phyloP scores from a whole-genome alignment of 768 basidiomycete species.

The Mycena vulgaris region DNA sequence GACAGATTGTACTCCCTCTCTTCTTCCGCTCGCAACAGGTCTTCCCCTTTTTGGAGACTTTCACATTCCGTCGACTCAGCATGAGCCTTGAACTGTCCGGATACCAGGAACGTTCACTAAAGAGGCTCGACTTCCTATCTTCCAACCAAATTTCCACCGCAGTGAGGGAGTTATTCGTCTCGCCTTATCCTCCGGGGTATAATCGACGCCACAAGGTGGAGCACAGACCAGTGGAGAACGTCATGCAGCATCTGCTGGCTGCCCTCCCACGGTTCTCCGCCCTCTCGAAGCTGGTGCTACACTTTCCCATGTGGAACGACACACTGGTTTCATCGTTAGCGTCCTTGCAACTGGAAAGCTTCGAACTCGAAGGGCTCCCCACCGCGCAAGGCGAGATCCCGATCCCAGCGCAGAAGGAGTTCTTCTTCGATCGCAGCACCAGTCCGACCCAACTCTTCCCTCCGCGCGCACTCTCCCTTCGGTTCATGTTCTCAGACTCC shows the following conservation, averaged over 20 bases:
- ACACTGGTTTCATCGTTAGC: conserved; percentile 6
- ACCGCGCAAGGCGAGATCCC: conserved; percentile 27
- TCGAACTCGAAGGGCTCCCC: conserved; percentile 38
- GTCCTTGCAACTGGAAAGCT: conserved; percentile 15
- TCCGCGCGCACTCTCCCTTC: conserved; percentile 18
- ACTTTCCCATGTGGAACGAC: conserved; percentile 31
- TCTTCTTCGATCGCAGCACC: conserved; percentile 37
- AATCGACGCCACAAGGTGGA: conserved; percentile 32
- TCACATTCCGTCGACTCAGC: conserved; percentile 37
- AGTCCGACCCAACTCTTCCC: conserved; percentile 27
- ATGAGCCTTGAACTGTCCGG: conserved; percentile 13
- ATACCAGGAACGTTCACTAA: conserved; percentile 32
- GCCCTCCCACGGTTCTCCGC: conserved; percentile 34
- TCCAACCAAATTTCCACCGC: conserved; percentile 25
- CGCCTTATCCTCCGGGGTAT: conserved; percentile 39
- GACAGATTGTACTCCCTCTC: conserved; percentile 37
- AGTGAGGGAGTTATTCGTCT: conserved; percentile 35
- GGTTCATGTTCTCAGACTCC: conserved; percentile 31
- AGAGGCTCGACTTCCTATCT: conserved; percentile 37
- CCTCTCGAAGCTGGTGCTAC: conserved; percentile 38
- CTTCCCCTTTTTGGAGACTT: conserved; percentile 41
- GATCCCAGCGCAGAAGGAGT: conserved; percentile 32
- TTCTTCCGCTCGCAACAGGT: conserved; percentile 35
- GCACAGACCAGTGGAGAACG: conserved; percentile 34
- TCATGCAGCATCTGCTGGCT: conserved; percentile 28